phyloP scores from a whole-genome alignment of 768 basidiomycete genomes.

The Xerocomellus chrysenteron region DNA sequence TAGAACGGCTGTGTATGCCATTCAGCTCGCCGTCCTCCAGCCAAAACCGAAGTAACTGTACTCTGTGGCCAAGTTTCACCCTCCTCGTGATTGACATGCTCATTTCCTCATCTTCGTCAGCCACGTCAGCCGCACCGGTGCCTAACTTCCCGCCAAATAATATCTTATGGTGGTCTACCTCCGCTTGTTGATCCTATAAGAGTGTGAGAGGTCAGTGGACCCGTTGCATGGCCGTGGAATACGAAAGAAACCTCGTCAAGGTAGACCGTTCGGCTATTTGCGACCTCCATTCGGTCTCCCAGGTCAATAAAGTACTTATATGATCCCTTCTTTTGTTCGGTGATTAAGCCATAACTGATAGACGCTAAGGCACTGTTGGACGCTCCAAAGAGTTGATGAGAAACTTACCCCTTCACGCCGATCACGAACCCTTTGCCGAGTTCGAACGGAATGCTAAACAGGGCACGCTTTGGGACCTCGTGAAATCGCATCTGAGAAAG shows the following conservation, averaged over 20 bases:
- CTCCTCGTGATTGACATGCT: conserved; percentile 38
- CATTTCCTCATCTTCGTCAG: conserved; percentile 39
- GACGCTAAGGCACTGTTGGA: conserved; percentile 4
- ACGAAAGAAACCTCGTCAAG: conserved; percentile 57
- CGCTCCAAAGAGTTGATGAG: not conserved
- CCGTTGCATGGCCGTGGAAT: not conserved
- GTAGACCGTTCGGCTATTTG: conserved; percentile 65
- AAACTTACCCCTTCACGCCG: conserved; percentile 74
- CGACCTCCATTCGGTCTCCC: conserved; percentile 77
- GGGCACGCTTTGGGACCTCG: conserved; percentile 79
- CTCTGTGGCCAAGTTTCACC: conserved; percentile 55
- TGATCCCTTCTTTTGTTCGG: conserved; percentile 80
- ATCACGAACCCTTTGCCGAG: conserved; percentile 73
- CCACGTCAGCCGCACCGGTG: conserved; percentile 28
- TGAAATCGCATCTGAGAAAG: conserved; percentile 78
- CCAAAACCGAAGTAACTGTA: conserved; percentile 22
- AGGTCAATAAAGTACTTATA: conserved; percentile 84
- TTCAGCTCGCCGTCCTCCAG: not conserved
- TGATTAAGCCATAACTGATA: conserved; percentile 80
- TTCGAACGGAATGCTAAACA: conserved; percentile 79
- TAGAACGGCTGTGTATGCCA: conserved; percentile 64
- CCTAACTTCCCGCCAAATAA: conserved; percentile 39
- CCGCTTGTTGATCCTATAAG: conserved; percentile 28
- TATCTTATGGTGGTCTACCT: conserved; percentile 27
- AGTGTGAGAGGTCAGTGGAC: conserved; percentile 5